Base-by-base conservation (phyloP, 805 yeast species). In the Soucietia sequanensis region DNA sequence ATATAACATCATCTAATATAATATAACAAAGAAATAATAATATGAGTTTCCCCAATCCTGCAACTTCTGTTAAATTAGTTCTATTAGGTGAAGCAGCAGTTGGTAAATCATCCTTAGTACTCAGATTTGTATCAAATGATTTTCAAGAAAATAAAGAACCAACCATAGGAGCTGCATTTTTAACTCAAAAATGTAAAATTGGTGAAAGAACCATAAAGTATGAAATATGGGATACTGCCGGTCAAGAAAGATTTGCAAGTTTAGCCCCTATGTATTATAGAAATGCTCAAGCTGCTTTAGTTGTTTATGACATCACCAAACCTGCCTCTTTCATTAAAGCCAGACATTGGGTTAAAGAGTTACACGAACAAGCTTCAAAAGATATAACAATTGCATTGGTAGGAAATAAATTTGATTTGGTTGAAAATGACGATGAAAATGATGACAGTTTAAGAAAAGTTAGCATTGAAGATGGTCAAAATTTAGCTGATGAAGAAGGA, bases 131-230 rank as follows among this genome's bases (percentile, higher is more conserved):
- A 27, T 81, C 89, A 44, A 88, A 91, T 60, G 97, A 91, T 55
- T 91, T 91, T 63, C 96, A 93, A 60, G 98, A 90, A 60, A 90
- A 91, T 62, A 90, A 91, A 57, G 98, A 91, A 54, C 97, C 97
- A 15, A 91, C 99, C 2, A 91, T 91, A 48, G 99, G 99, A 11
- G 99, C 99, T 4, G 98, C 98, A 3, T 91, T 91, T 56, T 68
- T 91, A 38, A 91, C 99, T 24, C 98, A 91, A 58, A 80, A 95
- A 54, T 90, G 96, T 55, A 79, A 86, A 15, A 82, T 93, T 54
- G 85, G 93, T 32, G 84, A 81, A 41, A 76, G 83, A 52, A 85
- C 93, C 6, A 86, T 91, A 54, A 91, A 93, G 61, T 89, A 87
- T 58, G 95, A 86, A 56, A 87, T 86, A 40, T 86, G 95, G 95